Conservation (phyloP, 2,329 filamentous ascomycete genomes). For the Aspergillus fumigatus region DNA sequence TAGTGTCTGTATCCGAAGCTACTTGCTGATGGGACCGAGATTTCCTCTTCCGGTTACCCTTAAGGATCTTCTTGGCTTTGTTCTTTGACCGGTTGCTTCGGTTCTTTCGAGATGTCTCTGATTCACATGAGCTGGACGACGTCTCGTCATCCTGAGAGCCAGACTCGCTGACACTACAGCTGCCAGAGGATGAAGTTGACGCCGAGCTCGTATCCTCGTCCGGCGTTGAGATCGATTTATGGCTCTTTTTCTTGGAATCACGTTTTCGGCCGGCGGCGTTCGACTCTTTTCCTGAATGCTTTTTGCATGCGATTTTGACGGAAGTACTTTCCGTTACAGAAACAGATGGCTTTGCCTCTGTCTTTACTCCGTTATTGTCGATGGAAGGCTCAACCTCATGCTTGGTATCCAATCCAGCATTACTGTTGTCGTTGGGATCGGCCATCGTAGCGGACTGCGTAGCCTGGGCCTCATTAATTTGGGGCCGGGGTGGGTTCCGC, state of each 20-base stretch:
- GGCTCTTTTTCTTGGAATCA: constrained; percentile 20
- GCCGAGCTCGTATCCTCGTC: constrained; percentile 20
- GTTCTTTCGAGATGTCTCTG: constrained; percentile 22
- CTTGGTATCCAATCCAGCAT: constrained; percentile 23
- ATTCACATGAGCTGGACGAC: constrained; percentile 15
- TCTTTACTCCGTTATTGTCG: constrained; percentile 24
- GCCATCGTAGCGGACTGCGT: constrained; percentile 21
- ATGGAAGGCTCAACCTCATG: constrained; percentile 25
- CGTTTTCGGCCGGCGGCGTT: constrained; percentile 17
- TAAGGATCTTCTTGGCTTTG: constrained; percentile 30
- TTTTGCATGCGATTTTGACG: constrained; percentile 30
- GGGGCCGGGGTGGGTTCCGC: constrained; percentile 10
- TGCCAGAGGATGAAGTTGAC: constrained; percentile 16
- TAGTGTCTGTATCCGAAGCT: constrained; percentile 25
- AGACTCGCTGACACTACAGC: constrained; percentile 18
- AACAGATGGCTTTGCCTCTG: constrained; percentile 18
- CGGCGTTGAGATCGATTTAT: constrained; percentile 17
- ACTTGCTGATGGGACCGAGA: constrained; percentile 25
- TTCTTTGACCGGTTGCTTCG: constrained; percentile 36
- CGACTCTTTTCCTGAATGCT: constrained; percentile 19
- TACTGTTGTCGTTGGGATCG: constrained; percentile 20
- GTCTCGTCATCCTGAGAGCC: constrained; percentile 11
- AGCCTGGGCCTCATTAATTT: constrained; percentile 1
- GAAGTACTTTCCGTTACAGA: constrained; percentile 20
- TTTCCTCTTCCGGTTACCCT: constrained; percentile 33